Base-by-base conservation (phyloP, 2,329 filamentous ascomycete genomes). In the Pyrenophora seminiperda region DNA sequence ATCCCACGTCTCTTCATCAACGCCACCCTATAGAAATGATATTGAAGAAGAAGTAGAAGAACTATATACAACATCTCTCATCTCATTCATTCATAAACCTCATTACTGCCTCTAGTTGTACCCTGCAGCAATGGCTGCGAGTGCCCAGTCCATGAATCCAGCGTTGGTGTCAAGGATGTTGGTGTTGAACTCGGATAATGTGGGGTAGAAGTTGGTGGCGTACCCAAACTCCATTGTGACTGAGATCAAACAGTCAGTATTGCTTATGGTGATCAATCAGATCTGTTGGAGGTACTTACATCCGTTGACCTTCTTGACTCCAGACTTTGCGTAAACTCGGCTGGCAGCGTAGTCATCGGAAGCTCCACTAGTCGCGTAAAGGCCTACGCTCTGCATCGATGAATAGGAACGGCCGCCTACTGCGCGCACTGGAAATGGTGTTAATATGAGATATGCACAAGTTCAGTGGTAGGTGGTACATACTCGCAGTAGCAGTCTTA, bases 91-190 rank as follows among this genome's bases (percentile, higher is more conserved):
- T 27, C 13, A 9, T 3, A 19, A 33, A 22, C 18, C 31, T 33
- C 40, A 42, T 27, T 30, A 19, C 22, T 19, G 19, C 32, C 24
- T 29, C 3, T 57, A 67, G 19, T 61, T 30, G 30, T 65, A 33
- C 1, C 69, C 70, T 29, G 70, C 63, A n/a, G 52, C 49, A 41
- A 71, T 72, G 4, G 69, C 69, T n/a, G 68, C 66, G 42, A 75
- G 52, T 2, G 70, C 66, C 62, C 69, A 75, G 19, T 75, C 73
- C 70, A 73, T 74, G 47, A 75, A 75, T 0, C 72, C 73, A 5
- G 72, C 73, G 50, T 72, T 73, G 1, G 72, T 75, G 44, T 74
- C 73, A 14, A 73, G 48, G 20, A 75, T 73, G 41, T 75, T 75
- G 49, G 66, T 61, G 53, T 74, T 73, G 56, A 73, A 75, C 56